These are phyloP conservation scores for Cryptococcus floricola DNA, from an alignment of 1,284 basidiomycete genomes.

Conservation along the genomic window DNA sequence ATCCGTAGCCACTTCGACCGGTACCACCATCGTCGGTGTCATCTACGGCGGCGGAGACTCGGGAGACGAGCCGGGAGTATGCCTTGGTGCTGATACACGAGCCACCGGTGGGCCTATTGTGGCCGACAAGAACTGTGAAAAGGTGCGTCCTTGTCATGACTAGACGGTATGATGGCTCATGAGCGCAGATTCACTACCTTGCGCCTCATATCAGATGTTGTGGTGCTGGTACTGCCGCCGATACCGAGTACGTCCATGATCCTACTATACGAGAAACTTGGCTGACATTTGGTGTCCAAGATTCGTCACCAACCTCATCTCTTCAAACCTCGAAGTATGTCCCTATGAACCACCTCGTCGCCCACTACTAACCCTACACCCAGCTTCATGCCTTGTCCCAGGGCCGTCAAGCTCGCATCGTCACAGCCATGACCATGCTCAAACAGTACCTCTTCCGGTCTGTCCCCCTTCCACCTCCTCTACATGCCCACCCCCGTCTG, in stretches of 20 bases:
- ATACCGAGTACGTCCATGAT: slow-evolving; percentile 63
- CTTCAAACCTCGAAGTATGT: slow-evolving; percentile 75
- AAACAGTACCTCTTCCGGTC: slow-evolving; percentile 81
- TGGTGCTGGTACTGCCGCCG: slow-evolving; percentile 96
- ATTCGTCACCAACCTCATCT: slow-evolving; percentile 87
- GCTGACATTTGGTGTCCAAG: slow-evolving; percentile 16
- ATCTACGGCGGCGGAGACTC: slow-evolving; percentile 62
- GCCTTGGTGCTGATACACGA: slow-evolving; percentile 94
- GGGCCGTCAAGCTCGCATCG: slow-evolving; percentile 80
- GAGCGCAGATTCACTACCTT: slow-evolving; percentile 88
- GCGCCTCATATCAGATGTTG: slow-evolving; percentile 93
- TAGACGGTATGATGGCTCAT: not conserved
- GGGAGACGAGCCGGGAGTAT: slow-evolving; percentile 72
- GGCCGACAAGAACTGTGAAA: slow-evolving; percentile 99
- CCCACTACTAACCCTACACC: slow-evolving; percentile 10
- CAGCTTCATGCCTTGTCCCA: slow-evolving; percentile 74
- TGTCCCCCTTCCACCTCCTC: slow-evolving; percentile 24
- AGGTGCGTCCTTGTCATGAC: slow-evolving; percentile 57
- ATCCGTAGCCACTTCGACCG: slow-evolving; percentile 85
- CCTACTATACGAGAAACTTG: not conserved
- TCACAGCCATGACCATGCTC: slow-evolving; percentile 98
- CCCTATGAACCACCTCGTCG: not conserved
- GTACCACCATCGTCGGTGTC: slow-evolving; percentile 94
- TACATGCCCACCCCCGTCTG: not conserved
- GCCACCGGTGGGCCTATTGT: slow-evolving; percentile 94